Conservation (phyloP, 1,139 yeast species). For the Yamadazyma epiphylla region DNA sequence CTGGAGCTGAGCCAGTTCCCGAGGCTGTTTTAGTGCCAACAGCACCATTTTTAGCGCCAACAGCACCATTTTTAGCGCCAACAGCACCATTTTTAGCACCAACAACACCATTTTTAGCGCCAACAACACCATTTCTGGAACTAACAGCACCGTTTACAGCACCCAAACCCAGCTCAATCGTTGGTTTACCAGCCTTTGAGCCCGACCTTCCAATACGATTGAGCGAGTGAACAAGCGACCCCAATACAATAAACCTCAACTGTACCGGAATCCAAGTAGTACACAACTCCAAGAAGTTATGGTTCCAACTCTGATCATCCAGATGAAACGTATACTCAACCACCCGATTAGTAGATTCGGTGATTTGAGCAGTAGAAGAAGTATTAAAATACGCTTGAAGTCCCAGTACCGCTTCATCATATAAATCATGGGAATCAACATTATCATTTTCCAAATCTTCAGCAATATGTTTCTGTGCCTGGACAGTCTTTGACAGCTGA, state of each 20-base stretch:
- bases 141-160: too few relatives aligned
- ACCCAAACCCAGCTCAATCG: too few relatives aligned
- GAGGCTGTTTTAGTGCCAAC: too few relatives aligned
- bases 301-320: constrained; percentile 41
- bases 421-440: constrained; percentile 22
- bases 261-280: constrained; percentile 88
- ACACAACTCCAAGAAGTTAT: constrained; percentile 57
- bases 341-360: constrained; percentile 43
- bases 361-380: constrained; percentile 44
- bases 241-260: constrained; percentile 66
- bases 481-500: constrained; percentile 21
- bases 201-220: constrained; percentile 9
- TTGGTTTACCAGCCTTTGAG: constrained; percentile 18
- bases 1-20: too few relatives aligned
- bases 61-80: too few relatives aligned
- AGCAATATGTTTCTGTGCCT: constrained; percentile 17
- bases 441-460: constrained; percentile 30
- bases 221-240: constrained; percentile 36
- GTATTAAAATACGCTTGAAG: constrained; percentile 50
- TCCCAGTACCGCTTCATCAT: constrained; percentile 40
- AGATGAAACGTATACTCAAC: constrained; percentile 30
- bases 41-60: too few relatives aligned
- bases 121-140: too few relatives aligned
- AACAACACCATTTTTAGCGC: too few relatives aligned
- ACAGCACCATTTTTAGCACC: too few relatives aligned